Base-by-base conservation (phyloP, 495 filamentous ascomycete species). In the Hyphodiscus hymeniophilus region DNA sequence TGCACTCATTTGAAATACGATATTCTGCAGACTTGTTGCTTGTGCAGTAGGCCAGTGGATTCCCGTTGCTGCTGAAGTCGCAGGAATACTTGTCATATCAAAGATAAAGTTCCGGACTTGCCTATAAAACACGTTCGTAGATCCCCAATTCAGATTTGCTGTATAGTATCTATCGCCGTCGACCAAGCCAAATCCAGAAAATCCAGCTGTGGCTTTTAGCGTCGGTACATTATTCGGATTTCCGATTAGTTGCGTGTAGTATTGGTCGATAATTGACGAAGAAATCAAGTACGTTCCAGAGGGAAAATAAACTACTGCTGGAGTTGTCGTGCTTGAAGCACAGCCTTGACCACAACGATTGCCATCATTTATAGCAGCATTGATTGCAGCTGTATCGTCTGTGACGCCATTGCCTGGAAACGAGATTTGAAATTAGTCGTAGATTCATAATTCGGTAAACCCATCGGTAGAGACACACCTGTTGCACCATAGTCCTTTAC, bases 21-120 rank as follows among this genome's bases (percentile, higher is more conserved):
- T 80, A 64, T 97, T 95, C 63, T 95, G 89, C 42, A 94, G 66
- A 54, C 82, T 88, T 8, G 91, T 95, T 2, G 91, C 92, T 60
- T 98, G 92, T 33, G 87, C 89, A 2, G 96, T 89, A 63, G 96
- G 92, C 94, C 94, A 97, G 65, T 97, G 92, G 45, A 98, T 94
- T 66, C 87, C 88, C 17, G 44, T 48, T 28, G 87, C 75, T 47
- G 83, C 86, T 18, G 63, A 57, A 33, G 64, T 70, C 40, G 69
- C 54, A 12, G 84, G 82, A 75, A 85, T 79, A 12, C 68, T 75
- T 21, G 77, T 88, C 34, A 90, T 65, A 63, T 98, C 92, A 63
- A 98, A 83, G 58, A 89, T 75, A 56, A 98, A 85, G 70, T 98
- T 97, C 63, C 94, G 87, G 54, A 98, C 72, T 56, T 94, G 85